Conservation (phyloP, 108 stramenopile species). For the Aurantiochytrium sp. region DNA sequence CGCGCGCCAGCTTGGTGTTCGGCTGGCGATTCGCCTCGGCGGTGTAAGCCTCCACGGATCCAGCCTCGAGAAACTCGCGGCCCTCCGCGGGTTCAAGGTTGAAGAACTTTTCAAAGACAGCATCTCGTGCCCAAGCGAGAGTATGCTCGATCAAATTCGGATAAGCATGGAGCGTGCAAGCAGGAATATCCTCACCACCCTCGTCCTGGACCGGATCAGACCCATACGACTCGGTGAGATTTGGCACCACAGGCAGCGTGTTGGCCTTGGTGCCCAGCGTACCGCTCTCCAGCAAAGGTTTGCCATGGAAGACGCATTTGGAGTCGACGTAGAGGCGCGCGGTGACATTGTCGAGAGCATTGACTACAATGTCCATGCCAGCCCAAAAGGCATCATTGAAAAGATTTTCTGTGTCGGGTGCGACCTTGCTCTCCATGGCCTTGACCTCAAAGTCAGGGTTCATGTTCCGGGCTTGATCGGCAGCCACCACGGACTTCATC, state of each 20-base stretch:
- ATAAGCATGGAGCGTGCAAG: slow-evolving; percentile 57
- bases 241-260: slow-evolving; percentile 44
- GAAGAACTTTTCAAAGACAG: slow-evolving; percentile 27
- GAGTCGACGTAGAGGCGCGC: slow-evolving; percentile 52
- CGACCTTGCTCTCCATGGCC: slow-evolving; percentile 1
- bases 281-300: slow-evolving; percentile 50
- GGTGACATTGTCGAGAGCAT: slow-evolving; percentile 53
- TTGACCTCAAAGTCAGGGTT: background rate
- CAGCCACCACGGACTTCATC: slow-evolving; percentile 24
- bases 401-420: slow-evolving; percentile 15
- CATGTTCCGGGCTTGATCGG: background rate
- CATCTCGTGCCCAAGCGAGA: slow-evolving; percentile 45
- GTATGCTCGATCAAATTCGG: slow-evolving; percentile 49
- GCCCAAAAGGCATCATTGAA: slow-evolving; percentile 22
- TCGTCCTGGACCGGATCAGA: slow-evolving; percentile 17
- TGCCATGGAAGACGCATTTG: slow-evolving; percentile 34
- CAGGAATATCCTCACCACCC: slow-evolving; percentile 44
- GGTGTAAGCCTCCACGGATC: background rate
- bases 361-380: slow-evolving; percentile 29
- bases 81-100: background rate
- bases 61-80: background rate
- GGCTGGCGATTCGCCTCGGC: background rate
- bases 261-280: slow-evolving; percentile 48
- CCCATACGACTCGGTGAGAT: slow-evolving; percentile 37
- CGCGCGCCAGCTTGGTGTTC: background rate